Base-by-base conservation (phyloP, 805 yeast species). In the Candida orba region DNA sequence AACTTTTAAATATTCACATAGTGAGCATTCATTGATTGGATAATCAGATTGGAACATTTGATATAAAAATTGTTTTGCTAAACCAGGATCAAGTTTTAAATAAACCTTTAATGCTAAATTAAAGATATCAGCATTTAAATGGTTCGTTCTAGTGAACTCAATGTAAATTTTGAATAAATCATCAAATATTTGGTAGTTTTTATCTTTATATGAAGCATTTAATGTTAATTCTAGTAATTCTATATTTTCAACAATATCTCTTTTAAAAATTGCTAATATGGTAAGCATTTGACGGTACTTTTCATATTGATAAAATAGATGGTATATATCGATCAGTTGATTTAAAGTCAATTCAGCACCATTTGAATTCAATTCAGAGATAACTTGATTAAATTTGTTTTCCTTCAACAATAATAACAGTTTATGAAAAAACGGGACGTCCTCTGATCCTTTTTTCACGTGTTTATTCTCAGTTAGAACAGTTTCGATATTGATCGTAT, bases 1-100 rank as follows among this genome's bases (percentile, higher is more conserved):
- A 14, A 45, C 44, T 32, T 37, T 45, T 23, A 57, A 27, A 31
- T 52, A 55, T 14, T 40, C 47, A 37, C 50, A 47, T 2, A 57
- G 22, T 3, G 60, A 54, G 20, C 44, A 34, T 2, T 47, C 43
- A 40, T 53, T 50, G 41, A 56, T 53, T 12, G 62, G 60, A 40
- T 50, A 49, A 22, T 55, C 50, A 2, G 54, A 47, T 8, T 45
- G 44, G 5, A 55, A 50, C 59, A 58, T 55, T 34, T 58, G 60
- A 33, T 53, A 51, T 1, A 58, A 42, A 1, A 58, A 44, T 24
- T 56, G 62, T 41, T 56, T 55, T 15, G 62, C 56, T 17, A 55
- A 42, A 33, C 55, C 60, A 3, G 57, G 46, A 36, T 55, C 47
- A 7, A 48, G 47, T 37, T 42, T 53, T n/a, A 52, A 35, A 30